These are phyloP conservation scores for Cenchrus americanus DNA, from an alignment of 176 grass and related monocot genomes.

Conservation along the genomic window DNA sequence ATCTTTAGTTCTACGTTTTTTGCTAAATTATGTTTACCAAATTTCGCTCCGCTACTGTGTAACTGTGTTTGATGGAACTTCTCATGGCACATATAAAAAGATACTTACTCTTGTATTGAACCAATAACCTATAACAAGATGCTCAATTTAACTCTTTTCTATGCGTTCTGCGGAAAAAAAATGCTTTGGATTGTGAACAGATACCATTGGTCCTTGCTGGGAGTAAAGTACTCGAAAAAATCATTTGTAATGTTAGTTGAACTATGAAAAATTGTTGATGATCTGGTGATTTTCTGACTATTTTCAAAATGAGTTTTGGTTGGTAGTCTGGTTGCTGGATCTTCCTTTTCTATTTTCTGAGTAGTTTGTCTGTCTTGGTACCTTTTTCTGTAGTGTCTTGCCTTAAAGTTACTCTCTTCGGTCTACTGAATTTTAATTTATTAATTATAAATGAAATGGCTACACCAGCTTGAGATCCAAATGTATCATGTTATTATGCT, in stretches of 20 bases:
- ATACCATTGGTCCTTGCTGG: background rate
- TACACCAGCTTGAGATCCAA: background rate
- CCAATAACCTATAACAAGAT: background rate
- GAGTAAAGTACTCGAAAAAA: background rate
- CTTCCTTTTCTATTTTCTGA: background rate
- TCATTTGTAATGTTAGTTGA: background rate
- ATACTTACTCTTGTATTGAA: background rate
- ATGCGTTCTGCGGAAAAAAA: background rate
- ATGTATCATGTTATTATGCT: background rate
- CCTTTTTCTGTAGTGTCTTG: background rate
- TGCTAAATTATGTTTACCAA: slow-evolving; percentile 7
- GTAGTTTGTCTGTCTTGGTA: slow-evolving; percentile 14
- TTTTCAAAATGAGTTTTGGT: background rate
- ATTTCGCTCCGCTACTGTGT: background rate
- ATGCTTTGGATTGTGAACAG: background rate
- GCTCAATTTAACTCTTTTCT: background rate
- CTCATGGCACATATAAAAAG: background rate
- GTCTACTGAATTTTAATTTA: slow-evolving; percentile 8
- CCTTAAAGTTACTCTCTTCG: background rate
- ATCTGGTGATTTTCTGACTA: background rate
- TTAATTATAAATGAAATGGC: slow-evolving; percentile 33
- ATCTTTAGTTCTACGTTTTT: slow-evolving; percentile 19
- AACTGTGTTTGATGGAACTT: slow-evolving; percentile 14
- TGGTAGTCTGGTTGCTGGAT: background rate
- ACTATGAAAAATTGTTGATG: background rate